Conservation (phyloP, 2,329 filamentous ascomycete species). For the Penicillium glabrum region DNA sequence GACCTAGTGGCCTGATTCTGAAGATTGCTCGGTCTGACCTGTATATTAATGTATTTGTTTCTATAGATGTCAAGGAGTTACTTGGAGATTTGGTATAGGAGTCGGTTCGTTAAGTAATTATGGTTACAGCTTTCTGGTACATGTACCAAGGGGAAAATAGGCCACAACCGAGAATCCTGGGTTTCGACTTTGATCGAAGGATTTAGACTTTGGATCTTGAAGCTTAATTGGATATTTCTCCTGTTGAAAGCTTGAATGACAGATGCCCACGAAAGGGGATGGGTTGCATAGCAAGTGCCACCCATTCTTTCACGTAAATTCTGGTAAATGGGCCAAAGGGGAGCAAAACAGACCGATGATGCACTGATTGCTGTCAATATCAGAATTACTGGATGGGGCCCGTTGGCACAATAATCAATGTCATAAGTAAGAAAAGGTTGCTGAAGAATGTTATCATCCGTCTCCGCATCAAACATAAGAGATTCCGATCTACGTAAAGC, state of each 20-base stretch:
- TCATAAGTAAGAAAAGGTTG: constrained; percentile 13
- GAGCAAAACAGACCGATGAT: constrained; percentile 27
- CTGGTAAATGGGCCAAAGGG: constrained; percentile 21
- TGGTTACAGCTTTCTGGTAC: too few relatives aligned
- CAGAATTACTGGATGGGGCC: background rate
- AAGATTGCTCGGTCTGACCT: background rate
- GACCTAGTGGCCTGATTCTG: background rate
- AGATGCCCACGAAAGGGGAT: too few relatives aligned
- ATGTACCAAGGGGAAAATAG: too few relatives aligned
- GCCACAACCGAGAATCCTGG: background rate
- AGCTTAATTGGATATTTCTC: too few relatives aligned
- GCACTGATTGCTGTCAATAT: constrained; percentile 18
- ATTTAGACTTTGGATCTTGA: too few relatives aligned
- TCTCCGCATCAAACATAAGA: constrained; percentile 19
- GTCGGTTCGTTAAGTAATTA: too few relatives aligned
- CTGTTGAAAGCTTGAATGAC: too few relatives aligned
- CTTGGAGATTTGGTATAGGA: background rate
- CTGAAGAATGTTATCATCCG: constrained; percentile 19
- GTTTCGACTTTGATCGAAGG: too few relatives aligned
- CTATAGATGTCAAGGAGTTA: background rate
- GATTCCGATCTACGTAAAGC: constrained; percentile 26
- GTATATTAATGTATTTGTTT: constrained; percentile 1
- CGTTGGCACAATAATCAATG: constrained; percentile 11
- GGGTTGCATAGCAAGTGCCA: too few relatives aligned
- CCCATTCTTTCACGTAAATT: constrained; percentile 19